Evolutionary conservation across 345 rosid species (phyloP).

Genomic region (Erysimum cheiranthoides): DNA sequence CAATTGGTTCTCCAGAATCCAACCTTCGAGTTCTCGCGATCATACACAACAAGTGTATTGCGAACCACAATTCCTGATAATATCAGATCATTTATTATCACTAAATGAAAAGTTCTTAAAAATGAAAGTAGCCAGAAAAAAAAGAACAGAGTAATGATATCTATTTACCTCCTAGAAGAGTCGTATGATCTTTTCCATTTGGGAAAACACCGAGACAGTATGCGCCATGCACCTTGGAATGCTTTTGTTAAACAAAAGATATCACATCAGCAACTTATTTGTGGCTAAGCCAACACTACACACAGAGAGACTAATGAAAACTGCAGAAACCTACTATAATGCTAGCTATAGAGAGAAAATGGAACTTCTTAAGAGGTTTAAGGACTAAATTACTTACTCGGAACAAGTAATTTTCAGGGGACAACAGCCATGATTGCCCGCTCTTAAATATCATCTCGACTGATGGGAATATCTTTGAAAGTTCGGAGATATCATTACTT

Average conservation of each 20-base stretch:
- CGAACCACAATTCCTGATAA: slow-evolving; percentile 78
- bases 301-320: not conserved
- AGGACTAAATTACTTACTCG: slow-evolving; percentile 55
- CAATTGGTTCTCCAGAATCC: slow-evolving; percentile 99
- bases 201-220: slow-evolving; percentile 91
- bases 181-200: slow-evolving; percentile 86
- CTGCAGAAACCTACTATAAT: not conserved
- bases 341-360: not conserved
- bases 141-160: not conserved
- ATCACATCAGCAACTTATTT: slow-evolving; percentile 13
- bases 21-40: slow-evolving; percentile 76
- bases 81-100: slow-evolving; percentile 5
- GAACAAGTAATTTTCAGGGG: slow-evolving; percentile 95
- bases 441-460: slow-evolving; percentile 77
- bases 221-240: slow-evolving; percentile 76
- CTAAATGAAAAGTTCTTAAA: not conserved
- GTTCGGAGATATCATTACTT: slow-evolving; percentile 66
- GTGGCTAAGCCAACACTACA: not conserved
- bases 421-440: slow-evolving; percentile 67
- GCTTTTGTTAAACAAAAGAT: slow-evolving; percentile 52
- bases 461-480: slow-evolving; percentile 66
- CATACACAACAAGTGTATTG: slow-evolving; percentile 88
- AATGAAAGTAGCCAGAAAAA: slow-evolving; percentile 6
- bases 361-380: not conserved
- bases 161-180: slow-evolving; percentile 81